phyloP scores from a whole-genome alignment of 202 grass and related monocot genomes.

The Alloteropsis angusta region DNA sequence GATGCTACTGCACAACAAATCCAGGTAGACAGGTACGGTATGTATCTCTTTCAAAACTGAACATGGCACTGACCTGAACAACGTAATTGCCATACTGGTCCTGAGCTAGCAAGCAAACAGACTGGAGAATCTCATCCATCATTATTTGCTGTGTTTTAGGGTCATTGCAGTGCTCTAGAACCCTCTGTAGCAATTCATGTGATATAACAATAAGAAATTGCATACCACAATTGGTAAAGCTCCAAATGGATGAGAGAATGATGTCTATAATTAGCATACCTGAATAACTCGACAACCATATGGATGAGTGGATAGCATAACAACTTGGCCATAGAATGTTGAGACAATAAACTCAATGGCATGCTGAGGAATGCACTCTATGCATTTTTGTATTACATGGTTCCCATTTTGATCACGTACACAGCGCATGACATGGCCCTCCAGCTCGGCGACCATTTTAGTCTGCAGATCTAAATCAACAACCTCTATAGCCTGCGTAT shows the following conservation, averaged over 20 bases:
- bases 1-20: neutral
- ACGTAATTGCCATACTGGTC: slow-evolving; percentile 99
- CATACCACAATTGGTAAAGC: neutral
- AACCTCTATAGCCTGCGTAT: slow-evolving; percentile 84
- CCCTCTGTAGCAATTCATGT: slow-evolving; percentile 50
- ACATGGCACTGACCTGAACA: slow-evolving; percentile 60
- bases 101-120: slow-evolving; percentile 74
- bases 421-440: slow-evolving; percentile 72
- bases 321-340: slow-evolving; percentile 86
- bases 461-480: slow-evolving; percentile 83
- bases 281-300: slow-evolving; percentile 98
- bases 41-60: neutral
- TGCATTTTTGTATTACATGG: slow-evolving; percentile 99
- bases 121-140: slow-evolving; percentile 91
- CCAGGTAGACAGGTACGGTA: neutral
- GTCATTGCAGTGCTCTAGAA: slow-evolving; percentile 90
- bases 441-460: slow-evolving; percentile 84
- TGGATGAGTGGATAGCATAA: slow-evolving; percentile 82
- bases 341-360: slow-evolving; percentile 91
- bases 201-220: neutral
- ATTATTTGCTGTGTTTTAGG: slow-evolving; percentile 81
- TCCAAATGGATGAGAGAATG: neutral
- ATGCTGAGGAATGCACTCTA: slow-evolving; percentile 88
- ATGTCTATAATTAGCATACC: slow-evolving; percentile 29
- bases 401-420: slow-evolving; percentile 99